Base-by-base conservation (phyloP, 2,329 filamentous ascomycete species). In the Nigrospora sphaerica region DNA sequence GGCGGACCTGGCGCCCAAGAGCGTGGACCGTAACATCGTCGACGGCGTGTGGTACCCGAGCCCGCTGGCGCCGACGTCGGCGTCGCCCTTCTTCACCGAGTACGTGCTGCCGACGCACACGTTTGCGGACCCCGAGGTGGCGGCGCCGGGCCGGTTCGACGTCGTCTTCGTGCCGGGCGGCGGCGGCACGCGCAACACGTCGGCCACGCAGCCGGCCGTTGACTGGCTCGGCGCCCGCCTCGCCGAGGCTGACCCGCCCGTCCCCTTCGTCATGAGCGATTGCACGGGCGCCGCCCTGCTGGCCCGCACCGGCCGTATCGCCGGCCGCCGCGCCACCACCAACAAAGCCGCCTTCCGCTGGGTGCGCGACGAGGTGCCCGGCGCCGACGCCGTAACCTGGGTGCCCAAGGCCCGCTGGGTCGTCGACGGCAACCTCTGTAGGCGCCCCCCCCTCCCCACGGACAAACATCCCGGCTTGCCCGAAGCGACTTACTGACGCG, bases 81-180 rank as follows among this genome's bases (percentile, higher is more conserved):
- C 49, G 12, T 51, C 49, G 13, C 47, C 49, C 12, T 39, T 48
- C 40, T 54, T 54, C 43, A 47, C 49, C 19, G 42, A 56, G 34
- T 50, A 44, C 43, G 45, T 56, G n/a, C 39, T 53, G 10, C 50
- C 56, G 16, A 59, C 56, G 36, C 55, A 59, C 43, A 57, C 56
- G 10, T 53, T 54, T 23, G 42, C 37, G 28, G 49, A 49, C 16
- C 48, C 54, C 12, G 54, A 53, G 1, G 46, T 10, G 5, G 34
- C 16, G 14, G 14, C 13, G 4, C 11, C 19, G 11, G 37, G 18
- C 12, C 14, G 40, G 5, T 42, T 58, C 37, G 57, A 59, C 42
- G 52, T 55, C 19, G 40, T 59, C 14, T 36, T 59, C 34, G 52
- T 59, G 2, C 57, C 57, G 3, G 56, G 56, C 7, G 57, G 57